Percentiles rank a stretch among this genome's conserved stretches.
These are phyloP conservation scores for Lentinus tigrinus DNA, from an alignment of 768 basidiomycete species.

Conservation along the genomic window DNA sequence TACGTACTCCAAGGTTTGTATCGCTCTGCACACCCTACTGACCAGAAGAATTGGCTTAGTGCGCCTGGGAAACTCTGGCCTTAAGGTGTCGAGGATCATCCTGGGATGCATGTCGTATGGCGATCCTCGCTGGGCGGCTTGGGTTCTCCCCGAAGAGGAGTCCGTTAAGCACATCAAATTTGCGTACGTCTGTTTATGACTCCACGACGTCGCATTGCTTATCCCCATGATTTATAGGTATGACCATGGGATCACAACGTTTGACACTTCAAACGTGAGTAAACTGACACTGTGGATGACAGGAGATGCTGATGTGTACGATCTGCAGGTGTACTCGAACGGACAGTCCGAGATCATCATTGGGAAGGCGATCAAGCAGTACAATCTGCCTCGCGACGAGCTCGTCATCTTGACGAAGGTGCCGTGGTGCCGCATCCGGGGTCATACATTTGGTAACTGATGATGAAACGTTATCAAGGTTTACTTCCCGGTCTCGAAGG, in stretches of 20 bases:
- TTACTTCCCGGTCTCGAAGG: conserved; percentile 14
- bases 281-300: background rate
- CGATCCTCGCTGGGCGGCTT: conserved; percentile 29
- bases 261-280: conserved; percentile 31
- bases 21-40: too few relatives aligned
- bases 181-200: conserved; percentile 31
- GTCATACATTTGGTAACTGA: too few relatives aligned
- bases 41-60: conserved; percentile 15
- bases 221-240: conserved; percentile 21
- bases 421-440: conserved; percentile 1
- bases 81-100: conserved; percentile 20
- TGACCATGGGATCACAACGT: conserved; percentile 37
- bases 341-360: conserved; percentile 40
- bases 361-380: conserved; percentile 43
- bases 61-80: conserved; percentile 40
- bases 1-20: background rate
- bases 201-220: background rate
- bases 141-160: conserved; percentile 40
- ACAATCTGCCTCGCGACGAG: conserved; percentile 44
- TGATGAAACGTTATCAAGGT: too few relatives aligned
- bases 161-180: conserved; percentile 39
- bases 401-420: conserved; percentile 50
- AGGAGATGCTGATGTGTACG: background rate
- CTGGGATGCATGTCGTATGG: conserved; percentile 33
- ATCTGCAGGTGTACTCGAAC: conserved; percentile 37